Evolutionary conservation across 2,329 filamentous ascomycete species (phyloP).

Genomic region (Botrytis pseudocinerea): DNA sequence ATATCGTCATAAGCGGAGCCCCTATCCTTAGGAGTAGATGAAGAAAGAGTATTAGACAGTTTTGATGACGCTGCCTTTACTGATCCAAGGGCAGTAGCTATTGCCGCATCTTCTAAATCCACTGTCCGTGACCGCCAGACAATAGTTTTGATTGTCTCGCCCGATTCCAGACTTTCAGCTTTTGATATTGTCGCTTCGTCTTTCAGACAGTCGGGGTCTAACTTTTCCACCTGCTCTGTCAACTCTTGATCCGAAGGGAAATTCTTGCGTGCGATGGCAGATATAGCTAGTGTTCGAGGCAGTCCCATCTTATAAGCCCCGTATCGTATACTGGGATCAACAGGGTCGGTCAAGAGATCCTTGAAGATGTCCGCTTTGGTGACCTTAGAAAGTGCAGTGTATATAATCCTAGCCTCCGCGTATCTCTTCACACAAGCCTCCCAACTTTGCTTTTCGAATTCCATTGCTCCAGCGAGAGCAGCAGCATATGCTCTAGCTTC

Average conservation of each 20-base stretch:
- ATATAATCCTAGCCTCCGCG: conserved; percentile 76
- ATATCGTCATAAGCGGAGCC: conserved; percentile 90
- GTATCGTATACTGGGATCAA: conserved; percentile 92
- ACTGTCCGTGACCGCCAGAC: conserved; percentile 85
- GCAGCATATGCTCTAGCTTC: conserved; percentile 84
- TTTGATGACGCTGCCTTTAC: conserved; percentile 57
- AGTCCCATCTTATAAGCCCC: conserved; percentile 90
- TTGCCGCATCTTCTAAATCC: conserved; percentile 87
- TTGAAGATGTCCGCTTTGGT: conserved; percentile 77
- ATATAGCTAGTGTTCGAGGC: conserved; percentile 79
- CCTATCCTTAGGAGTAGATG: conserved; percentile 62
- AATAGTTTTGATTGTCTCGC: conserved; percentile 69
- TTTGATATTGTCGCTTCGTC: conserved; percentile 54
- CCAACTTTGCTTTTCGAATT: conserved; percentile 90
- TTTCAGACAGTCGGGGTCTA: conserved; percentile 68
- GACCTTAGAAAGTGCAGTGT: conserved; percentile 68
- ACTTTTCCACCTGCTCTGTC: conserved; percentile 64
- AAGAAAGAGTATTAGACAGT: conserved; percentile 51
- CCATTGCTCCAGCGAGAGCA: conserved; percentile 72
- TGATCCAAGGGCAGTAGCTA: conserved; percentile 77
- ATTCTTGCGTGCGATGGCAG: conserved; percentile 73
- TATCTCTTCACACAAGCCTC: conserved; percentile 73
- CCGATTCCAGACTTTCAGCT: conserved; percentile 51
- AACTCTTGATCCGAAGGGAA: conserved; percentile 70
- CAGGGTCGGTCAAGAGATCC: conserved; percentile 79